These are phyloP conservation scores for Yarrowia divulgata DNA, from an alignment of 805 yeast genomes.

Conservation along the genomic window DNA sequence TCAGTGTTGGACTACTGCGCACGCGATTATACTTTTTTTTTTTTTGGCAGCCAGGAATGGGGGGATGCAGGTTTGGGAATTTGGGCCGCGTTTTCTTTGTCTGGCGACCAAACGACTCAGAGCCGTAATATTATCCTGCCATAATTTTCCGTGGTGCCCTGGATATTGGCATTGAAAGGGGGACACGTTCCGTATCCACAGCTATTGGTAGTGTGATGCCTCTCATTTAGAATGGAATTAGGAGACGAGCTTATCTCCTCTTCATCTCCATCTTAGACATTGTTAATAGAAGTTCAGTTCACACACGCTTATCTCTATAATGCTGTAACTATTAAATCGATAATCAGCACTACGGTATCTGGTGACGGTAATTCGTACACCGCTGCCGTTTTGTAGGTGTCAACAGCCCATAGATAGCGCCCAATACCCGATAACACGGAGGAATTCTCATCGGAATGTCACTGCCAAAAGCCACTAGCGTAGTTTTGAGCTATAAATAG, in stretches of 20 bases:
- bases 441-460: not conserved
- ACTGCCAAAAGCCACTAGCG: not conserved
- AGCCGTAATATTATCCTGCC: not conserved
- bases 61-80: slow-evolving; percentile 4
- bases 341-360: not conserved
- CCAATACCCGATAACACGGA: not conserved
- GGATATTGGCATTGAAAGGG: slow-evolving; percentile 7
- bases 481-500: not conserved
- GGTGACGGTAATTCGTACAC: not conserved
- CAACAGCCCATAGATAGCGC: too few species aligned
- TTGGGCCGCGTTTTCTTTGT: slow-evolving; percentile 21
- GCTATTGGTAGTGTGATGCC: not conserved
- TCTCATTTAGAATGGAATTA: not conserved
- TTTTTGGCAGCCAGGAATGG: slow-evolving; percentile 31
- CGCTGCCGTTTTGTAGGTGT: not conserved
- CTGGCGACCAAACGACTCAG: not conserved
- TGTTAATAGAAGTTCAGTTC: not conserved
- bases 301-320: slow-evolving; percentile 1
- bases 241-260: not conserved
- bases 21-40: slow-evolving; percentile 14
- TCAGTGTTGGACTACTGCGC: slow-evolving; percentile 14
- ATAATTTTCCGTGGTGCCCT: not conserved
- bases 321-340: not conserved
- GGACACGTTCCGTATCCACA: not conserved
- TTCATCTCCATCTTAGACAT: not conserved